phyloP scores from a whole-genome alignment of 1,284 basidiomycete genomes.

The Fomes fomentarius region DNA sequence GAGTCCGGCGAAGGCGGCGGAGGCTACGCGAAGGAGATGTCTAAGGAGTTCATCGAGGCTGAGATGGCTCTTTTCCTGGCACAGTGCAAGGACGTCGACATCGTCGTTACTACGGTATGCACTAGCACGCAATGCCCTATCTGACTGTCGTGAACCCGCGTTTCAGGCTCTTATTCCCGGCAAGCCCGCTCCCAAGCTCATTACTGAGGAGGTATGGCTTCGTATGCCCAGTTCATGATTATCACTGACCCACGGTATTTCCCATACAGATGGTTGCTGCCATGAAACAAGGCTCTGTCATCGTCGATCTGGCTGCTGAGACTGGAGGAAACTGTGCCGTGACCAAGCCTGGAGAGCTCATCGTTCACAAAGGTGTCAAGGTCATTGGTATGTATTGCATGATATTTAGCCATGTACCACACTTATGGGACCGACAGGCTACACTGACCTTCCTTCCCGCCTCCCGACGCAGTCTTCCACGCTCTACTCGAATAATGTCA shows the following conservation, averaged over 20 bases:
- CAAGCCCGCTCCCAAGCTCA: slow-evolving; percentile 81
- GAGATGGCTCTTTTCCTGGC: slow-evolving; percentile 88
- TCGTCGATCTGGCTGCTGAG: slow-evolving; percentile 86
- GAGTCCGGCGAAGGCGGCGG: slow-evolving; percentile 82
- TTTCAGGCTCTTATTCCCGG: slow-evolving; percentile 80
- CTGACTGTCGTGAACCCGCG: not conserved
- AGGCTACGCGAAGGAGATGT: slow-evolving; percentile 90
- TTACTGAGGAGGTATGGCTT: slow-evolving; percentile 61
- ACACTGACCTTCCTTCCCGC: slow-evolving; percentile 81
- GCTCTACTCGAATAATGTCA: slow-evolving; percentile 88
- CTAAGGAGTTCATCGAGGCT: slow-evolving; percentile 85
- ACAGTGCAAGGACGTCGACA: slow-evolving; percentile 86
- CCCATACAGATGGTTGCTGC: slow-evolving; percentile 68
- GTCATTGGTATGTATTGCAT: slow-evolving; percentile 72
- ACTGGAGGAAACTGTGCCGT: slow-evolving; percentile 84
- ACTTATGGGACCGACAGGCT: slow-evolving; percentile 69
- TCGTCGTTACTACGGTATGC: slow-evolving; percentile 78
- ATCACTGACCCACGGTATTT: not conserved
- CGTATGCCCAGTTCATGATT: not conserved
- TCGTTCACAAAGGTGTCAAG: slow-evolving; percentile 72
- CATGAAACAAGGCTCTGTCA: slow-evolving; percentile 87
- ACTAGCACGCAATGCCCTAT: not conserved
- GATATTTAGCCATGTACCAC: too few species aligned
- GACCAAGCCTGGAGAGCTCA: slow-evolving; percentile 74
- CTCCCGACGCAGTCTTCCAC: slow-evolving; percentile 86